Evolutionary conservation across 441 rosid genomes (phyloP).

Genomic region (Francoa sonchifolia): DNA sequence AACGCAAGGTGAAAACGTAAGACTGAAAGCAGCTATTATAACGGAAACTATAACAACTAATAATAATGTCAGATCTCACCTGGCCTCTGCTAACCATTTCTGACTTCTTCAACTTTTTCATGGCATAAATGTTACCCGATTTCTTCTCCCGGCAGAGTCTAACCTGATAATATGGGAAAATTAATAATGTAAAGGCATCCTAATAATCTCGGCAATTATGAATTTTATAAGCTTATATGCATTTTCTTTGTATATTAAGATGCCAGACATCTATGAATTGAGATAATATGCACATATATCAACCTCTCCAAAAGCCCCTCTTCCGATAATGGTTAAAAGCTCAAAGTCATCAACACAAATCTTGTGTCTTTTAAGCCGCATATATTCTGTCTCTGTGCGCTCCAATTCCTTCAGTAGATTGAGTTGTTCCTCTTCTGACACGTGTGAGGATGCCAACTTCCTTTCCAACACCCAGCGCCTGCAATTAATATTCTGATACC

Average conservation of each 20-base stretch:
- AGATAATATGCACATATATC: constrained; percentile 15
- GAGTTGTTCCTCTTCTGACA: constrained; percentile 76
- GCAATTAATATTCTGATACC: constrained; percentile 16
- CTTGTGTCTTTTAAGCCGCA: constrained; percentile 88
- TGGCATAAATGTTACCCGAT: constrained; percentile 90
- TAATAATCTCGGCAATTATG: too few relatives aligned
- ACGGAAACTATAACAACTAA: too few relatives aligned
- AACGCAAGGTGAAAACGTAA: too few relatives aligned
- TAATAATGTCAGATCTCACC: constrained; percentile 34
- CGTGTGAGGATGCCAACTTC: constrained; percentile 75
- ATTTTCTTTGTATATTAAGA: too few relatives aligned
- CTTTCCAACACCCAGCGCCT: constrained; percentile 91
- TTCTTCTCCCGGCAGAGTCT: constrained; percentile 83
- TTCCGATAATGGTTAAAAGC: constrained; percentile 82
- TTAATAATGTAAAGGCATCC: constrained; percentile 11
- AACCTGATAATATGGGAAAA: constrained; percentile 69
- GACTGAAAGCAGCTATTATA: too few relatives aligned
- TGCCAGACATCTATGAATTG: too few relatives aligned
- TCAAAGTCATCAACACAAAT: constrained; percentile 88
- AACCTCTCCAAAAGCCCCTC: constrained; percentile 97
- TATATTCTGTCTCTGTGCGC: constrained; percentile 86
- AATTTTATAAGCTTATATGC: too few relatives aligned
- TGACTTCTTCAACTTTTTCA: constrained; percentile 97
- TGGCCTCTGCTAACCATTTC: constrained; percentile 95
- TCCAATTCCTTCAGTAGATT: constrained; percentile 81